Percentiles rank a stretch among this genome's conserved stretches.
phyloP scores from a whole-genome alignment of 2,329 filamentous ascomycete genomes.

The Alternaria ventricosa region DNA sequence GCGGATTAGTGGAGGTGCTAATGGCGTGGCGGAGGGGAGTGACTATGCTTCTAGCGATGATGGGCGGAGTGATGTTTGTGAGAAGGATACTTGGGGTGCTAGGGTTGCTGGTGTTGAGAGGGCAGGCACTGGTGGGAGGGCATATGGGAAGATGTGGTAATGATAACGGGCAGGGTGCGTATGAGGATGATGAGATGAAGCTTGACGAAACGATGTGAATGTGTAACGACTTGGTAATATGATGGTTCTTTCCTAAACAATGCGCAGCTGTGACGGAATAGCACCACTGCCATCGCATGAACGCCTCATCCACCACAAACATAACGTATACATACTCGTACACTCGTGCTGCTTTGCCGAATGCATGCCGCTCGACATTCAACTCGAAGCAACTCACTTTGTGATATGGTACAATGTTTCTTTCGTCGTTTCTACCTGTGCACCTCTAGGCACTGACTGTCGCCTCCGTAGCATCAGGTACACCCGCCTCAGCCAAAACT shows the following conservation, averaged over 20 bases:
- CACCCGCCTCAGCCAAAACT: slow-evolving; percentile 10
- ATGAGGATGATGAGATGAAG: neutral
- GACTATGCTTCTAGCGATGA: slow-evolving; percentile 1
- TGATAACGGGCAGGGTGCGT: neutral
- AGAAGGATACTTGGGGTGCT: neutral
- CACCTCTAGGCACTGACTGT: slow-evolving; percentile 9
- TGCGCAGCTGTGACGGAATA: no score
- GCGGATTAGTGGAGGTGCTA: neutral
- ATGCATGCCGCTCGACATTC: neutral
- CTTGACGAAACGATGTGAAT: neutral
- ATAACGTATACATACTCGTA: neutral
- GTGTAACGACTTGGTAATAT: neutral
- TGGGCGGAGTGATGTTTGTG: neutral
- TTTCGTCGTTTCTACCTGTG: no score
- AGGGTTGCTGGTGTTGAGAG: neutral
- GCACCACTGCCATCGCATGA: neutral
- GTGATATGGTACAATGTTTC: slow-evolving; percentile 18
- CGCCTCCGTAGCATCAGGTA: slow-evolving; percentile 16
- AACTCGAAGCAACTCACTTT: neutral
- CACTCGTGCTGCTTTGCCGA: neutral
- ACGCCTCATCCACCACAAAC: no score
- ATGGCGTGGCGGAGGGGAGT: neutral
- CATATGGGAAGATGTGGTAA: neutral
- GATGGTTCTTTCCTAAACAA: neutral
- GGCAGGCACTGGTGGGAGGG: neutral